Evolutionary conservation across 2,329 filamentous ascomycete species (phyloP), one percentile per base, ranked within the genome.

Genomic region (Arthrinium phaeospermum): DNA sequence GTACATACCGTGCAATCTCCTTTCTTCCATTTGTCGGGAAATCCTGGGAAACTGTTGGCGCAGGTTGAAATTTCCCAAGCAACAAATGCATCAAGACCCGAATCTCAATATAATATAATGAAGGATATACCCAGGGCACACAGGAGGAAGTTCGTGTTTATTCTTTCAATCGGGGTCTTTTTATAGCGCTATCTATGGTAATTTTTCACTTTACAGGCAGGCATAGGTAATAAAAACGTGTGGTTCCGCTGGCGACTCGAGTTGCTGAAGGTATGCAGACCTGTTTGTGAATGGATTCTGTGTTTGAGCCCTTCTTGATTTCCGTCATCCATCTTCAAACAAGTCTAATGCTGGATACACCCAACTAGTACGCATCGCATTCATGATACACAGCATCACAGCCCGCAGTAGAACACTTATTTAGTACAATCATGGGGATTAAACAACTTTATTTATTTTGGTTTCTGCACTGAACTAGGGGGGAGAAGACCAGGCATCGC

Each of bases 371-470:
- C n/a, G n/a, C 2, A 4, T 7, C 1, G 19, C 3, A 51, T 51
- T 12, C 12, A 51, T 51, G 4, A 51, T 24, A 10, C 22, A 51
- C 24, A 4, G 3, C 49, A 51, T 51, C 49, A 51, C n/a, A 8
- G n/a, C n/a, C 14, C 10, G 12, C 13, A 12, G 12, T 27, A 14
- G 12, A n/a, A 51, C n/a, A 14, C 49, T 64, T 24, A 10, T 41
- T 8, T 8, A 4, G n/a, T 41, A 19, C 34, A 41, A 41, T n/a
- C 22, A 64, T 64, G 57, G 57, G 57, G 34, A 64, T 64, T 64
- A 64, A 64, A 64, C 57, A 24, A 64, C 57, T 64, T 64, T 64
- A 41, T 64, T 64, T 64, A 41, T 64, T 22, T 64, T 64, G 57
- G 8, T 64, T 64, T 64, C 57, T 64, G 57, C 57, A 64, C 57